phyloP scores from a whole-genome alignment of 805 yeast genomes.

The Komagataella phaffii region DNA sequence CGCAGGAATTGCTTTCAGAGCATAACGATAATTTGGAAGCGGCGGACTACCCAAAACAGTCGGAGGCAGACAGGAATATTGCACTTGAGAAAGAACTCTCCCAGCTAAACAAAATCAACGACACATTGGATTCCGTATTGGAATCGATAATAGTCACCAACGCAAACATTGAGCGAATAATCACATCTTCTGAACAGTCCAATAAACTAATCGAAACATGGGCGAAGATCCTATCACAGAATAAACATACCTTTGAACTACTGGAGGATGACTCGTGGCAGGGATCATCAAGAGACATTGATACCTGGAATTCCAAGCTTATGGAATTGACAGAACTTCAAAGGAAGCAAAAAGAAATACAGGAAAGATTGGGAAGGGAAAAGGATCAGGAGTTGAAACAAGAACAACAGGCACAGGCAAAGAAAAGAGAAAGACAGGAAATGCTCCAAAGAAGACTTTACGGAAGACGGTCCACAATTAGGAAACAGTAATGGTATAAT shows the following conservation, averaged over 20 bases:
- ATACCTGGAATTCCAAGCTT: constrained; percentile 15
- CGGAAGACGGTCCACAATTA: constrained; percentile 7
- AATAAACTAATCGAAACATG: constrained; percentile 41
- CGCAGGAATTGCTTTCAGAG: background rate
- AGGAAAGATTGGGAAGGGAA: constrained; percentile 1
- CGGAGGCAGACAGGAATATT: background rate
- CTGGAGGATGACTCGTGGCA: constrained; percentile 16
- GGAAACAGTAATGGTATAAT: background rate
- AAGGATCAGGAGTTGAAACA: constrained; percentile 12
- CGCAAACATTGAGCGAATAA: constrained; percentile 17
- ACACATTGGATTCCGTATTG: constrained; percentile 17
- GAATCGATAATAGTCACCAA: constrained; percentile 16
- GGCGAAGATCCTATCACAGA: constrained; percentile 50
- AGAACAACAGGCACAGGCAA: constrained; percentile 13
- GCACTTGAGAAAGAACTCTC: constrained; percentile 15
- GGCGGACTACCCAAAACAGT: background rate
- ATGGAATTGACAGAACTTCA: constrained; percentile 3
- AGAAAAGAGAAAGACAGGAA: constrained; percentile 14
- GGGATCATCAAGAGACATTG: constrained; percentile 15
- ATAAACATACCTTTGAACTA: constrained; percentile 36
- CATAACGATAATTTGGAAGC: background rate
- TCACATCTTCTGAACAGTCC: constrained; percentile 31
- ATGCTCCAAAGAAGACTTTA: constrained; percentile 14
- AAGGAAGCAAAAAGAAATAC: constrained; percentile 1
- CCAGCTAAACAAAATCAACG: constrained; percentile 19